Conservation (phyloP, 2,329 filamentous ascomycete genomes). For the Alternaria brassicicola region DNA sequence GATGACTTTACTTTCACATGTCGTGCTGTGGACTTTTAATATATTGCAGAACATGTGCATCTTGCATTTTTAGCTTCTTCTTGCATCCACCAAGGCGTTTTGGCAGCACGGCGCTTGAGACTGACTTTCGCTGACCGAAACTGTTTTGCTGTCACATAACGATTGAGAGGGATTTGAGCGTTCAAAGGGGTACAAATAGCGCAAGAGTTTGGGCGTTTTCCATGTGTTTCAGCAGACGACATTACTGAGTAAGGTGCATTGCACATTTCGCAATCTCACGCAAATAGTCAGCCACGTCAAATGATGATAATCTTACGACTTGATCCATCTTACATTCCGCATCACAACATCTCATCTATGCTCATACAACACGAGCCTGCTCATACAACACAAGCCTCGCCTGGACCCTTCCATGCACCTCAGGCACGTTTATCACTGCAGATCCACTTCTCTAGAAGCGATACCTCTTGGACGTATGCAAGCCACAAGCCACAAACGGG, state of each 20-base stretch:
- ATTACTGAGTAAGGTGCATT: constrained; percentile 1
- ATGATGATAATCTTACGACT: constrained; percentile 1
- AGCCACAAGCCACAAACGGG: constrained; percentile 13
- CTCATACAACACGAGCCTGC: neutral
- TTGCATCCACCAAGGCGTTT: neutral
- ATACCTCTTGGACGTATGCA: constrained; percentile 8
- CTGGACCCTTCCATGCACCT: neutral
- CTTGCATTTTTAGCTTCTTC: neutral
- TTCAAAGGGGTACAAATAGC: constrained; percentile 7
- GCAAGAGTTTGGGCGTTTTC: constrained; percentile 10
- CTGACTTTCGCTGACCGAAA: neutral
- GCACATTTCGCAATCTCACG: neutral
- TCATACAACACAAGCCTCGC: neutral
- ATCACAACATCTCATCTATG: neutral
- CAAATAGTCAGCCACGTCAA: constrained; percentile 1
- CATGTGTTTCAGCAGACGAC: constrained; percentile 3
- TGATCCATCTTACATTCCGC: neutral
- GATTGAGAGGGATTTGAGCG: constrained; percentile 8
- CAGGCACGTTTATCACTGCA: neutral
- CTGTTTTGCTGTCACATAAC: constrained; percentile 4
- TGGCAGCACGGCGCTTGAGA: neutral
- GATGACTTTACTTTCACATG: neutral
- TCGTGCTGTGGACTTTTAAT: neutral
- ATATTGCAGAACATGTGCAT: neutral
- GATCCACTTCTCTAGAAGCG: constrained; percentile 12